Evolutionary conservation across 306 rosid species (phyloP), one percentile per base, ranked within the genome.

Genomic region (Chamaecrista fasciculata): DNA sequence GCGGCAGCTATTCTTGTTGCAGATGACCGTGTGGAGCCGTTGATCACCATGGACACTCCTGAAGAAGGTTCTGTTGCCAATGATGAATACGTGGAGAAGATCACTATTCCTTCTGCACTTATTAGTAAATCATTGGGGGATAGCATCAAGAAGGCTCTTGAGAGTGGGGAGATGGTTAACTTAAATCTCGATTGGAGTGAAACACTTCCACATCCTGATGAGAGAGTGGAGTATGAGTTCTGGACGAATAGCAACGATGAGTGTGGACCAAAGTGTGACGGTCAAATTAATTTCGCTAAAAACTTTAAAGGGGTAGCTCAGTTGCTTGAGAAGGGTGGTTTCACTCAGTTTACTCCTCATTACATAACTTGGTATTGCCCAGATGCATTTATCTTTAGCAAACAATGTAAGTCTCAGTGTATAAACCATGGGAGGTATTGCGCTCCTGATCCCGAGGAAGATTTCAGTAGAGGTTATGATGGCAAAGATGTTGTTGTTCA

Each of bases 141-240:
- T 62, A 85, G 71, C 76, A 88, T 94, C 33, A 94, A 88, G 71
- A 74, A 18, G 60, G 86, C 94, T 67, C 82, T 94, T 34, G 71
- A 90, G 11, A 58, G 53, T 52, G 76, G 84, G 39, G 89, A 84
- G n/a, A 83, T 94, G 95, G 97, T 94, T 46, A 86, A 81, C 75
- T 79, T 94, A 1, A 90, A 94, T 75, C 94, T 94, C 55, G 98
- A 94, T 78, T 94, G 98, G 98, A 83, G 90, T 56, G 98, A 94
- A 80, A 88, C 98, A n/a, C 94, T 94, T 80, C 98, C 98, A 24
- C 98, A 94, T 79, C 98, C 98, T 25, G 98, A 94, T 59, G 97
- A 94, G 49, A 91, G 98, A 53, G 98, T 94, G 50, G 97, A 90
- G 85, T 94, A 90, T 75, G 98, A 94, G 77, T 81, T 88, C 29